These are phyloP conservation scores for Prunus mira DNA, from an alignment of 306 rosid species.

Conservation along the genomic window DNA sequence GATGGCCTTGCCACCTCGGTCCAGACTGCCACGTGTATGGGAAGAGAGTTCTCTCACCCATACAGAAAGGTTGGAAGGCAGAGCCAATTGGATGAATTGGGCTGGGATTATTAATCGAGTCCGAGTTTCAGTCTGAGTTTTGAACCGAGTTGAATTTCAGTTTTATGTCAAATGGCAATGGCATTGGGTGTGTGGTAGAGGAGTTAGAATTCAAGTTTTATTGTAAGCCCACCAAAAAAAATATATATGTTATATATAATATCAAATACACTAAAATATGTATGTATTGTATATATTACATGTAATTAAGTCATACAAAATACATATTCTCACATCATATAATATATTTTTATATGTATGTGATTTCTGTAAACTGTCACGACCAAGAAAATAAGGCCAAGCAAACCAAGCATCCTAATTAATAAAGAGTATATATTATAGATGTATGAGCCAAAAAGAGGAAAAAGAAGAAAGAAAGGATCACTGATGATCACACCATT, in stretches of 20 bases:
- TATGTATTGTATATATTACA: background rate
- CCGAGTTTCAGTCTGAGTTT: background rate
- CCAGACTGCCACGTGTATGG: constrained; percentile 20
- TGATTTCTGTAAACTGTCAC: constrained; percentile 7
- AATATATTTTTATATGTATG: background rate
- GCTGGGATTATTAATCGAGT: background rate
- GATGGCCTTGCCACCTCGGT: constrained; percentile 1
- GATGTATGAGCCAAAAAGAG: background rate
- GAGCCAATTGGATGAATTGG: background rate
- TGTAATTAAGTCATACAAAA: background rate
- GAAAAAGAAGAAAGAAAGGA: background rate
- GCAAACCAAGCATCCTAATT: background rate
- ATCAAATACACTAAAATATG: background rate
- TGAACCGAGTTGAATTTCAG: background rate
- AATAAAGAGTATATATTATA: background rate
- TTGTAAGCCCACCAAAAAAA: background rate
- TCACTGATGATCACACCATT: constrained; percentile 14
- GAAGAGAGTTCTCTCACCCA: constrained; percentile 1
- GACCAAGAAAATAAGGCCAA: constrained; percentile 17
- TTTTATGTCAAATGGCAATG: background rate
- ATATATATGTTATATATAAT: background rate
- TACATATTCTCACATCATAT: background rate
- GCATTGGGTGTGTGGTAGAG: background rate
- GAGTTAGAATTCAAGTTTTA: background rate
- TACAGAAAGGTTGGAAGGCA: background rate